Percentiles rank a stretch among this genome's conserved stretches.
Evolutionary conservation across 192 early-diverging fungal genomes (phyloP).

Genomic region (Linnemannia zychae): DNA sequence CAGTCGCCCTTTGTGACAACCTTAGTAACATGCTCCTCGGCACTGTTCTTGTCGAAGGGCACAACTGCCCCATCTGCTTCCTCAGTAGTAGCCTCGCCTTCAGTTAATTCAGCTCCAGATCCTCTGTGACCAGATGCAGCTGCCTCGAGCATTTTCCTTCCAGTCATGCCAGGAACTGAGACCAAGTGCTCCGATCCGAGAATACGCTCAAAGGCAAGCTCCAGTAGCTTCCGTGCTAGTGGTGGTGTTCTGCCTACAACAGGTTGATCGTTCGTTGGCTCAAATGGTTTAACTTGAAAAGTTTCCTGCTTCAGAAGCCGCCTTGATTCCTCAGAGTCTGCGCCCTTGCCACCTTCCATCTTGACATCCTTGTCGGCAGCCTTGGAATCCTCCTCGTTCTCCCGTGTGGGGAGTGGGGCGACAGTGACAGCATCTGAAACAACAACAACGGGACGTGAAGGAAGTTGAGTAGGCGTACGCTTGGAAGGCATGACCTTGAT

Average conservation of each 20-base stretch:
- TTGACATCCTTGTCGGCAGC: conserved; percentile 23
- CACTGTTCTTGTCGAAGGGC: background rate
- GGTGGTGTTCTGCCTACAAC: background rate
- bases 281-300: conserved; percentile 41
- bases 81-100: background rate
- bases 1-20: conserved; percentile 57
- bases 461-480: conserved; percentile 32
- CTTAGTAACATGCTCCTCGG: conserved; percentile 24
- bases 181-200: conserved; percentile 38
- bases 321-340: conserved; percentile 17
- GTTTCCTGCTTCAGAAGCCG: conserved; percentile 43
- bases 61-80: conserved; percentile 4
- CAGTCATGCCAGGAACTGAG: conserved; percentile 39
- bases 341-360: conserved; percentile 12
- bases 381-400: conserved; percentile 1
- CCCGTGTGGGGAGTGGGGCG: background rate
- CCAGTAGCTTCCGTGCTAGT: conserved; percentile 18
- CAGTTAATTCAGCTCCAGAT: background rate
- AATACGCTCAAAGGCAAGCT: conserved; percentile 43
- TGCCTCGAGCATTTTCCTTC: conserved; percentile 45
- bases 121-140: conserved; percentile 26
- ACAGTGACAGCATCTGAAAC: conserved; percentile 31
- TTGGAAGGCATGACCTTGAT: conserved; percentile 37
- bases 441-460: conserved; percentile 29
- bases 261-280: conserved; percentile 27